Percentiles rank a stretch among this genome's conserved stretches.
These are phyloP conservation scores for Dillenia suffruticosa DNA, from an alignment of 164 flowering plant genomes.

Conservation along the genomic window DNA sequence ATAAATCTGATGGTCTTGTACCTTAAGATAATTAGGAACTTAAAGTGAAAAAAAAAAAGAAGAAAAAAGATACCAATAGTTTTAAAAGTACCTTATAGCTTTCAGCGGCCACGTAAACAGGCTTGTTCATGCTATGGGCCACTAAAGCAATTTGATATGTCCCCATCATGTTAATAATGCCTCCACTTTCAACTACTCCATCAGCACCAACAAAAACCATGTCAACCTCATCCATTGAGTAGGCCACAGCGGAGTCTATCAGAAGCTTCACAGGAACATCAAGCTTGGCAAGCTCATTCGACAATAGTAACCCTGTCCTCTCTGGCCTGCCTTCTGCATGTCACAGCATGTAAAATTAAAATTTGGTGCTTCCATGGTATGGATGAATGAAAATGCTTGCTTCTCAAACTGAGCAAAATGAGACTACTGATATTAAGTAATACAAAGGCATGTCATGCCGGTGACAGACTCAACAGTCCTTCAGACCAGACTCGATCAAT, in stretches of 20 bases:
- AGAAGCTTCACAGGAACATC: constrained; percentile 94
- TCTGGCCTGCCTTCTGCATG: constrained; percentile 95
- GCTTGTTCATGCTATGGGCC: constrained; percentile 92
- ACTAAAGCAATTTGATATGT: constrained; percentile 93
- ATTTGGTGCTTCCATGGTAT: too few species aligned
- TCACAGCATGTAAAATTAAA: constrained; percentile 1
- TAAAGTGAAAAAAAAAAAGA: too few species aligned
- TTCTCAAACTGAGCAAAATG: too few species aligned
- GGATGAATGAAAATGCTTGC: too few species aligned
- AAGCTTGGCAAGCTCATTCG: constrained; percentile 87
- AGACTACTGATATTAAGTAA: too few species aligned
- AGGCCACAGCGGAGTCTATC: constrained; percentile 94
- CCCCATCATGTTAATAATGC: constrained; percentile 97
- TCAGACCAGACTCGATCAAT: too few species aligned
- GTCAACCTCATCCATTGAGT: constrained; percentile 91
- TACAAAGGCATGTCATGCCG: too few species aligned
- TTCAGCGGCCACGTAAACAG: constrained; percentile 97
- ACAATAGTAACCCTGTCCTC: constrained; percentile 73
- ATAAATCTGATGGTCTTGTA: too few species aligned
- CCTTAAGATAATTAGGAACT: too few species aligned
- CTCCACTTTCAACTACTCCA: constrained; percentile 99
- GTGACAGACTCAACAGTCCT: too few species aligned
- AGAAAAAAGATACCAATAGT: too few species aligned
- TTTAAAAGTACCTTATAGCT: constrained; percentile 73
- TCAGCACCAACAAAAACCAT: constrained; percentile 98